Evolutionary conservation across 768 basidiomycete species (phyloP).

Genomic region (Collybia mongolica): DNA sequence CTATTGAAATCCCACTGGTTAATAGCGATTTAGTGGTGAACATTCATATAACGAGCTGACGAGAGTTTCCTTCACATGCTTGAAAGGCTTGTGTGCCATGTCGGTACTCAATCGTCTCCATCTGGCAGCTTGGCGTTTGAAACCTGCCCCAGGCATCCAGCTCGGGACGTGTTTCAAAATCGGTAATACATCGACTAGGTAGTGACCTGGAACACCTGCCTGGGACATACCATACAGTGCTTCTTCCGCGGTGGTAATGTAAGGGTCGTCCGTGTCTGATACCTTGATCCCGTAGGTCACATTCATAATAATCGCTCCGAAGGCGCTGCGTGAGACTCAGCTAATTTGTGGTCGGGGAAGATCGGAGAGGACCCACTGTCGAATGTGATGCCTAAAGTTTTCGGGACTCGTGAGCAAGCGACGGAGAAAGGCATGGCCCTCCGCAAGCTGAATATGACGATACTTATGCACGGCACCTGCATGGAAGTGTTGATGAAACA

Average conservation of each 20-base stretch:
- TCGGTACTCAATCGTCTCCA: slow-evolving; percentile 13
- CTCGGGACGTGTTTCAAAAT: not conserved
- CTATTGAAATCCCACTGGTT: slow-evolving; percentile 1
- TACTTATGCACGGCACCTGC: too few relatives aligned
- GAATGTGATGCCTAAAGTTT: slow-evolving; percentile 11
- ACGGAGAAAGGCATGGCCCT: slow-evolving; percentile 12
- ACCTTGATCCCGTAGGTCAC: slow-evolving; percentile 18
- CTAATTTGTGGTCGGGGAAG: not conserved
- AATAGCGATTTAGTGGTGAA: not conserved
- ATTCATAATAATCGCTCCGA: slow-evolving; percentile 16
- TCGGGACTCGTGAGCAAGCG: slow-evolving; percentile 3
- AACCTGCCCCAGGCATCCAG: slow-evolving; percentile 6
- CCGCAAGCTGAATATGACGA: not conserved
- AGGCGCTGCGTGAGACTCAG: not conserved
- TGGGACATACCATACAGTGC: slow-evolving; percentile 13
- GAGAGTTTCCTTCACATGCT: slow-evolving; percentile 13
- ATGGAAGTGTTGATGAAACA: too few relatives aligned
- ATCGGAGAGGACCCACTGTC: slow-evolving; percentile 5
- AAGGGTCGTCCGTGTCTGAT: slow-evolving; percentile 11
- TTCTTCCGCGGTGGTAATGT: slow-evolving; percentile 13
- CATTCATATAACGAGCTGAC: not conserved
- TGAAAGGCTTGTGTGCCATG: slow-evolving; percentile 14
- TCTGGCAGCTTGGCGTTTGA: slow-evolving; percentile 10
- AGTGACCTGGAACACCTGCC: slow-evolving; percentile 13
- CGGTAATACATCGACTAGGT: slow-evolving; percentile 13